These are phyloP conservation scores for Phtheirospermum japonicum DNA, from an alignment of 257 asterid species.

Conservation along the genomic window DNA sequence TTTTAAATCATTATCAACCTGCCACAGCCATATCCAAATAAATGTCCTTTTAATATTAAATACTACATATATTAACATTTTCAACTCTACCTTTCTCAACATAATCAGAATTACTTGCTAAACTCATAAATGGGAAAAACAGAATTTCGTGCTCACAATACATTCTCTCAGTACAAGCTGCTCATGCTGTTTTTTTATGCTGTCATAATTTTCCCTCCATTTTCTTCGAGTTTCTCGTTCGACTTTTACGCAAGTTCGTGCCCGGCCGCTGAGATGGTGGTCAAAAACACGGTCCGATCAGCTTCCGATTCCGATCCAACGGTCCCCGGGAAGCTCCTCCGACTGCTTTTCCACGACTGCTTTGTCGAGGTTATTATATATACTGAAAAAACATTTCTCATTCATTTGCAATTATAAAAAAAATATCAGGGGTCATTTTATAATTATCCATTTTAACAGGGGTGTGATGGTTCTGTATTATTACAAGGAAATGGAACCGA, in stretches of 20 bases:
- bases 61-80: too few relatives aligned
- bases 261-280: too few relatives aligned
- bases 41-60: too few relatives aligned
- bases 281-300: conserved; percentile 61
- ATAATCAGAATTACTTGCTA: conserved; percentile 9
- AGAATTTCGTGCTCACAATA: conserved; percentile 18
- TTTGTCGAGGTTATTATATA: conserved; percentile 70
- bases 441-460: conserved; percentile 33
- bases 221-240: conserved; percentile 39
- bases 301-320: conserved; percentile 66
- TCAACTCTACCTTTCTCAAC: too few relatives aligned
- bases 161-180: conserved; percentile 22
- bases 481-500: conserved; percentile 72
- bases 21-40: conserved; percentile 34
- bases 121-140: conserved; percentile 35
- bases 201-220: conserved; percentile 19
- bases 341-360: conserved; percentile 76
- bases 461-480: conserved; percentile 77
- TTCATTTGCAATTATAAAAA: too few relatives aligned
- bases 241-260: conserved; percentile 60
- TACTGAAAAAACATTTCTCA: too few relatives aligned
- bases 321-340: conserved; percentile 72
- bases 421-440: too few relatives aligned
- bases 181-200: conserved; percentile 22
- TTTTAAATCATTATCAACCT: conserved; percentile 24